Evolutionary conservation across 768 basidiomycete species (phyloP), one percentile per base, ranked within the genome.

Genomic region (Dacryopinax spathularia): DNA sequence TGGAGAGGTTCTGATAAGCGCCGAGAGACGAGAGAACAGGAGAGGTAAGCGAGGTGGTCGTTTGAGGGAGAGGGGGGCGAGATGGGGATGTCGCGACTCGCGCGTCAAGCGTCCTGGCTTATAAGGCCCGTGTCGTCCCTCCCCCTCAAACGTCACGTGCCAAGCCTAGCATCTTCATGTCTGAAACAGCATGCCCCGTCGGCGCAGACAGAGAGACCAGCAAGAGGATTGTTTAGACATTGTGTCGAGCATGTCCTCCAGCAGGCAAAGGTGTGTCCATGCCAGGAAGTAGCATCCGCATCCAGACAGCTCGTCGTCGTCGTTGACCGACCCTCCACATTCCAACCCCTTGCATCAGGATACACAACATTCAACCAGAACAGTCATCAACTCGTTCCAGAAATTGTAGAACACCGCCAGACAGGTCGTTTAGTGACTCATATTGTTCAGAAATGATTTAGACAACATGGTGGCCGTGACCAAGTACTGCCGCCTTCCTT

Each of bases 31-130:
- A 27, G 3, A 29, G 29, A 31, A 15, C 48, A 29, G 20, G 25
- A 29, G 31, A 56, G 25, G 48, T 27, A 31, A 15, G 20, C 48
- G 48, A 56, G 48, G 48, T 56, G 48, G 48, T 56, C 48, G 48
- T 56, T 56, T 56, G 48, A 31, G 48, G 25, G 48, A 56, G 48
- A 27, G 48, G 48, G 48, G 48, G 25, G 48, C 48, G 29, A 29
- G 48, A 29, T 56, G 48, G 48, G 48, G 29, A 18, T 9, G 12
- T 56, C 25, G 48, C 48, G 29, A 56, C 13, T 56, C 48, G 48
- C 48, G 48, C 48, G 48, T 56, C 48, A 31, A 56, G 48, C 48
- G 48, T 31, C 48, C 48, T 56, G 48, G 48, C 31, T 27, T 56
- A 56, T 56, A 56, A 56, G 48, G 48, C 48, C 48, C 48, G 48